Evolutionary conservation across 345 rosid genomes (phyloP), one percentile per base, ranked within the genome.

Genomic region (Eucalyptus erythrocorys): DNA sequence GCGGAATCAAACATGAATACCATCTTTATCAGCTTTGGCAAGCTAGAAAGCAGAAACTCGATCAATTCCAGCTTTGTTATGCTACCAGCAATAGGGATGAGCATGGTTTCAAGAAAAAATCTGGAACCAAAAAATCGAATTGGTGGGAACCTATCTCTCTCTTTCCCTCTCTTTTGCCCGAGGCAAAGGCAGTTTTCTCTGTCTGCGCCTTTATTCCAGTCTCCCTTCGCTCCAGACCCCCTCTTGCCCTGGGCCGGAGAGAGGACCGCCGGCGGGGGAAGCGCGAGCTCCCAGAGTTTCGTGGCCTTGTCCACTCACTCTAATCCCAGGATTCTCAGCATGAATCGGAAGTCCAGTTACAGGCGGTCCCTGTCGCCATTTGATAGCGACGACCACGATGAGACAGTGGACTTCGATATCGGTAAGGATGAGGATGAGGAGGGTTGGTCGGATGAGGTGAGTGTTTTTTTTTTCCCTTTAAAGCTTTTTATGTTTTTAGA

Each of bases 271-370:
- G 82, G 85, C 17, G 85, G 64, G 37, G 64, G 88, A 47, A 51
- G 30, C 14, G 48, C 90, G 71, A 90, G 87, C 66, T 80, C 85
- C 21, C 88, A 93, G 86, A 88, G 90, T 89, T 91, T 94, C 55
- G 89, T 93, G 91, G 95, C 93, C 21, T 89, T 89, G 48, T 92
- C 95, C 66, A 90, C 95, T 37, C 99, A 96, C 88, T 96, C 99
- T 26, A 95, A 94, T 82, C 94, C 98, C 80, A 94, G 92, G 92
- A 95, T 96, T 89, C 94, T 96, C 90, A 97, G 96, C 90, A 89
- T 94, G 47, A 95, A 96, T 88, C 92, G 92, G 89, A 96, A 94
- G 93, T 94, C 98, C 6, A 90, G 93, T 87, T 93, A 89, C 87
- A 96, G 97, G 13, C 93, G 93, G 84, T 87, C 88, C 7, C 86